Evolutionary conservation across 164 flowering plant genomes (phyloP), one percentile per base, ranked within the genome.

Genomic region (Brasenia schreberi): DNA sequence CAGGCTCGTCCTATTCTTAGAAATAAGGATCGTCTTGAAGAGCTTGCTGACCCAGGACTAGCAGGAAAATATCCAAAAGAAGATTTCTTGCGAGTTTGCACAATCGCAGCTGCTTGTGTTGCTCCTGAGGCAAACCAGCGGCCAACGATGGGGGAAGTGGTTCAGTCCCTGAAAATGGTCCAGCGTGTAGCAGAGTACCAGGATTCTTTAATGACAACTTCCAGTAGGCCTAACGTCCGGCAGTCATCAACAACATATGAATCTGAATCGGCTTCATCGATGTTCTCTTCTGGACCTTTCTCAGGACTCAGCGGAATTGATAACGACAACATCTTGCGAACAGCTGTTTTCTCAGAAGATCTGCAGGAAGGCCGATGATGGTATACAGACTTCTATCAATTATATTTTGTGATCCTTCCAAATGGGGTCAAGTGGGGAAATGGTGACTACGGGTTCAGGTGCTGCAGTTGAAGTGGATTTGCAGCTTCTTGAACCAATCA

Each of bases 141-240:
- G 56, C 99, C 99, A 4, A 88, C 97, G 10, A 94, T 94, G 96
- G 93, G 99, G 33, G 99, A 94, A 81, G 99, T 94, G 61, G 99
- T 91, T 39, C 99, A 94, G 75, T 91, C 97, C 23, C 92, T 94
- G 27, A 91, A 94, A 77, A 91, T 94, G 99, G 97, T 94, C 70
- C 97, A 94, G 70, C 89, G 87, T 0, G 71, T 81, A 7, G 72
- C 80, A 12, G 97, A 94, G 69, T 81, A 84, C 77, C 96, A 87
- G 43, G 98, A 90, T 69, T 68, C 92, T 19, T 69, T 71, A 42
- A 12, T 70, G 65, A 64, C 73, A 23, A 65, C 84, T 44, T 68
- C 88, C 72, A 86, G 71, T n/a, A 77, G 82, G 19, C 79, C 96
- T 62, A 87, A 89, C 74, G 76, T 76, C 43, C 82, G 88, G 76